phyloP scores from a whole-genome alignment of 345 rosid genomes.

The Dimocarpus longan region DNA sequence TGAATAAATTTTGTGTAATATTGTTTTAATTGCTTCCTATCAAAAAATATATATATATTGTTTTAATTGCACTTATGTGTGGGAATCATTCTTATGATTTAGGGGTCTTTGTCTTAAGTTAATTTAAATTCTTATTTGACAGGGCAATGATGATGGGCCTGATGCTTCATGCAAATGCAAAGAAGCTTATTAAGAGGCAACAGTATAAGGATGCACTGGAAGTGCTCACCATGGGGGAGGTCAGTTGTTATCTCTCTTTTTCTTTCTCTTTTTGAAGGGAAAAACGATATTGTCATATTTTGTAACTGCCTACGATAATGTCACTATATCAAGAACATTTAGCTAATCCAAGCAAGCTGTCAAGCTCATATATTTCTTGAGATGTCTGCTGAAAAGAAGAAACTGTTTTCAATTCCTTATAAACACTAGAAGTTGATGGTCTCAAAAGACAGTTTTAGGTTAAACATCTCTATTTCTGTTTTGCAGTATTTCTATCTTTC shows the following conservation, averaged over 20 bases:
- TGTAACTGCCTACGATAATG: neutral
- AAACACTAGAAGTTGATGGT: neutral
- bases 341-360: too few relatives aligned
- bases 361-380: neutral
- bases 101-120: conserved; percentile 5
- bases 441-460: neutral
- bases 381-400: neutral
- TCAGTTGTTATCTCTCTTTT: conserved; percentile 29
- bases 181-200: conserved; percentile 56
- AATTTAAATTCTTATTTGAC: conserved; percentile 22
- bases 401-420: neutral
- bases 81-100: neutral
- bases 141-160: conserved; percentile 95
- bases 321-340: neutral
- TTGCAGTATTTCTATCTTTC: neutral
- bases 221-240: conserved; percentile 95
- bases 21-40: neutral
- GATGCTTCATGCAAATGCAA: conserved; percentile 85
- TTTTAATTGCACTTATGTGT: neutral
- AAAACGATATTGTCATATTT: neutral
- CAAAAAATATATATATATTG: too few relatives aligned
- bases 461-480: neutral
- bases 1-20: neutral
- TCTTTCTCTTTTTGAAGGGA: neutral
- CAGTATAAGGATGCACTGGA: conserved; percentile 81